Evolutionary conservation across 345 rosid species (phyloP), one percentile per base, ranked within the genome.

Genomic region (Gossypium anomalum): DNA sequence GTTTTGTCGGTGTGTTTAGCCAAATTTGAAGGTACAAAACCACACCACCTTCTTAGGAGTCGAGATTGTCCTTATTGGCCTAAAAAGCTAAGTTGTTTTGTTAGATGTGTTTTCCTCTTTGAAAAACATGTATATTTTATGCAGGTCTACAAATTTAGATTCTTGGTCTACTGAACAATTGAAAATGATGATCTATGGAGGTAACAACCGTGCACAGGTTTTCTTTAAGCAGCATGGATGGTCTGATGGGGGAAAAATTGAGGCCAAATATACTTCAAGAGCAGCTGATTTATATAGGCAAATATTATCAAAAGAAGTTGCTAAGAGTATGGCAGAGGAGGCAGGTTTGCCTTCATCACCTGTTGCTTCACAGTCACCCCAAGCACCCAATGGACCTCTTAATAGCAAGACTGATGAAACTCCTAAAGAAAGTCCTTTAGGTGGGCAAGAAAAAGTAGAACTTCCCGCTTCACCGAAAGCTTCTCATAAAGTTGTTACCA

Each of bases 191-290:
- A 62, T 78, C 51, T 90, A 80, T 75, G 98, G 99, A 74, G 99
- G 99, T 77, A 95, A 95, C 79, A 89, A 90, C 80, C 94, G 97
- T 45, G 98, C 97, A 7, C 97, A 91, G 17, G 90, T 72, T 62
- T 95, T 95, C 81, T 95, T 95, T 81, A 95, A 95, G 89, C 98
- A 91, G 74, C 97, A 95, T 71, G 97, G 99, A 63, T 95, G 99
- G 99, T 83, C 83, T 74, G 94, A 86, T 60, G 99, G 92, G 48
- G 97, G 93, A 12, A 88, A 91, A 84, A 88, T 90, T 77, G 99
- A 95, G 76, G 93, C 97, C n/a, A 91, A 95, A 86, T 95, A 91
- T 81, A 95, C 94, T n/a, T 95, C 99, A 3, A 87, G 97, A 84
- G 94, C 98, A 75, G 97, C 99, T 56, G 98, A 91, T 48, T 83